Conservation (phyloP, 1,139 yeast species). For the Magnusiomyces tetraspermus region DNA sequence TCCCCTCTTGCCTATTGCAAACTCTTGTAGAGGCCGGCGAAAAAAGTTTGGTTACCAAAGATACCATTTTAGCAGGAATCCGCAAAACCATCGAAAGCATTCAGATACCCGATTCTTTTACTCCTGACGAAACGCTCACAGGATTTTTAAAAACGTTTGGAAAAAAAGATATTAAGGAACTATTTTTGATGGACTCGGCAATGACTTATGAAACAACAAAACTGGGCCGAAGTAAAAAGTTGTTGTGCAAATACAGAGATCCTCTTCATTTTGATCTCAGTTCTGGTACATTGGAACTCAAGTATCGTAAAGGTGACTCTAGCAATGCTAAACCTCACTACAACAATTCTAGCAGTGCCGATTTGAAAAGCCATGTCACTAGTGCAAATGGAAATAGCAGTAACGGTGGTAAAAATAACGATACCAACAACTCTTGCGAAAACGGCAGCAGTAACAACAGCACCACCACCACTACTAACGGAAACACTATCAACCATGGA, state of each 20-base stretch:
- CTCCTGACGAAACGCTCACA: not conserved
- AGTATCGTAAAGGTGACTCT: not conserved
- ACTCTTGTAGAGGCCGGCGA: not conserved
- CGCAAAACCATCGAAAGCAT: not conserved
- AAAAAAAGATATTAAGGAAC: not conserved
- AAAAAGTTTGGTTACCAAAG: not conserved
- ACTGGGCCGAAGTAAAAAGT: not conserved
- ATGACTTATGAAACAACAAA: conserved; percentile 1
- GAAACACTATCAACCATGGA: not conserved
- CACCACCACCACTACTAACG: not conserved
- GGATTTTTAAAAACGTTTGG: not conserved
- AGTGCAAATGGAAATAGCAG: no score
- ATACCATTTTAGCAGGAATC: not conserved
- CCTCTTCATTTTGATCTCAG: not conserved
- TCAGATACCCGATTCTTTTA: not conserved
- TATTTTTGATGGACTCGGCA: not conserved
- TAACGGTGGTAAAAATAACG: no score
- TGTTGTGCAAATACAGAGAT: not conserved
- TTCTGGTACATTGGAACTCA: not conserved
- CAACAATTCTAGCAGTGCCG: no score
- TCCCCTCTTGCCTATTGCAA: not conserved
- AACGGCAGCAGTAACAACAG: not conserved
- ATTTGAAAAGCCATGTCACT: no score
- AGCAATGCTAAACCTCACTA: not conserved
- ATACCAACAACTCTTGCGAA: no score